Conservation (phyloP, 768 basidiomycete species). For the Russula ochroleuca region DNA sequence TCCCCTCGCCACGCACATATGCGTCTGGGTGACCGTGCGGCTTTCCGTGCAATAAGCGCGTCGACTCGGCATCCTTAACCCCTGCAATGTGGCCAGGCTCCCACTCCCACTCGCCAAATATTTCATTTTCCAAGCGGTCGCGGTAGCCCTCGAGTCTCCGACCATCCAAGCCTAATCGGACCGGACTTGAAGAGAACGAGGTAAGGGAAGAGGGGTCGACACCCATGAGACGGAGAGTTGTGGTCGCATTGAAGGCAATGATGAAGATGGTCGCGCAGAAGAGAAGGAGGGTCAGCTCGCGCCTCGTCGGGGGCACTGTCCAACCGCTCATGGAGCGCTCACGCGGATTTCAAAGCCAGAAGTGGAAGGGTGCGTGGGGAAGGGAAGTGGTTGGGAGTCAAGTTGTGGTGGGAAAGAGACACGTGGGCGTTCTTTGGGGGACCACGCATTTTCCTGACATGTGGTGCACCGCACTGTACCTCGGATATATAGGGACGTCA, state of each 20-base stretch:
- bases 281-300: conserved; percentile 67
- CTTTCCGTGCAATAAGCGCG: conserved; percentile 38
- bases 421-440: background rate
- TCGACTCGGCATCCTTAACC: conserved; percentile 45
- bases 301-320: conserved; percentile 61
- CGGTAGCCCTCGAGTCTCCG: conserved; percentile 49
- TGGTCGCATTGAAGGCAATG: conserved; percentile 70
- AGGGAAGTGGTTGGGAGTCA: background rate
- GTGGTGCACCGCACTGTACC: too few species aligned
- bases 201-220: conserved; percentile 26
- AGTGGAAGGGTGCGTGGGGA: background rate
- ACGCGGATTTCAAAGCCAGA: background rate
- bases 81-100: conserved; percentile 56
- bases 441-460: too few species aligned
- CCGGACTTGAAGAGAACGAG: background rate
- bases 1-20: conserved; percentile 43
- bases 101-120: conserved; percentile 70
- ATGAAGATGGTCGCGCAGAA: conserved; percentile 62
- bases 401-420: background rate
- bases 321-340: conserved; percentile 37
- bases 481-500: too few species aligned
- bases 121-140: conserved; percentile 54
- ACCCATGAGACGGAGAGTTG: conserved; percentile 49
- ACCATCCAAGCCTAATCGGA: conserved; percentile 44
- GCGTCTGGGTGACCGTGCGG: conserved; percentile 29